Conservation (phyloP, 345 rosid genomes). For the Sisymbrium irio region DNA sequence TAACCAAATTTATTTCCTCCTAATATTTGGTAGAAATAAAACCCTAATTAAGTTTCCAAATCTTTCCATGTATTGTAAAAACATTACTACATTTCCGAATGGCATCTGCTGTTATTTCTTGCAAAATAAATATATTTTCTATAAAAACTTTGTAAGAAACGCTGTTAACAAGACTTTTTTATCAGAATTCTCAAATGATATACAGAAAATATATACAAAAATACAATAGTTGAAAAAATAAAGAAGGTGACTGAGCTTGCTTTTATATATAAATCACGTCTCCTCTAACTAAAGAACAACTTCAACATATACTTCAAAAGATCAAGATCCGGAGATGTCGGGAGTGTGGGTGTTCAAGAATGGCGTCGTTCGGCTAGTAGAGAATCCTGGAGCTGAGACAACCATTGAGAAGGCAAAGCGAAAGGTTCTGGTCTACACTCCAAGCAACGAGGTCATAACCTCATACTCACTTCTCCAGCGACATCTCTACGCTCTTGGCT, state of each 20-base stretch:
- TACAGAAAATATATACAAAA: neutral
- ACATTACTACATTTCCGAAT: neutral
- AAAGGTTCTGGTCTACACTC: constrained; percentile 54
- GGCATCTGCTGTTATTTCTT: neutral
- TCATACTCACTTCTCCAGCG: constrained; percentile 59
- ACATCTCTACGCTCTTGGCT: constrained; percentile 61
- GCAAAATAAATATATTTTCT: neutral
- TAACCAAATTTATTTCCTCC: neutral
- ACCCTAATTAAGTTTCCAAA: neutral
- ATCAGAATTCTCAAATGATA: neutral
- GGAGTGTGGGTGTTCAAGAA: constrained; percentile 83
- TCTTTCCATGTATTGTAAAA: neutral
- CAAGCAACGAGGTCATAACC: constrained; percentile 59
- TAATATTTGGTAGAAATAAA: neutral
- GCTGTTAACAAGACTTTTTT: neutral
- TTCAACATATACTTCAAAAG: neutral
- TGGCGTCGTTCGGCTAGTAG: constrained; percentile 62
- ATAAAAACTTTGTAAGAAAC: neutral
- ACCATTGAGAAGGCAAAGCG: constrained; percentile 34
- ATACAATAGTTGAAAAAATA: neutral
- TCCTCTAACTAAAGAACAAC: neutral
- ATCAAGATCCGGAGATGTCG: constrained; percentile 43
- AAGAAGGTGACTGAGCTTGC: neutral
- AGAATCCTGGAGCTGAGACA: constrained; percentile 54
- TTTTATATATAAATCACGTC: constrained; percentile 8